Percentiles rank a stretch among this genome's conserved stretches.
Conservation (phyloP, 768 basidiomycete species). For the Tylopilus subfusipes region DNA sequence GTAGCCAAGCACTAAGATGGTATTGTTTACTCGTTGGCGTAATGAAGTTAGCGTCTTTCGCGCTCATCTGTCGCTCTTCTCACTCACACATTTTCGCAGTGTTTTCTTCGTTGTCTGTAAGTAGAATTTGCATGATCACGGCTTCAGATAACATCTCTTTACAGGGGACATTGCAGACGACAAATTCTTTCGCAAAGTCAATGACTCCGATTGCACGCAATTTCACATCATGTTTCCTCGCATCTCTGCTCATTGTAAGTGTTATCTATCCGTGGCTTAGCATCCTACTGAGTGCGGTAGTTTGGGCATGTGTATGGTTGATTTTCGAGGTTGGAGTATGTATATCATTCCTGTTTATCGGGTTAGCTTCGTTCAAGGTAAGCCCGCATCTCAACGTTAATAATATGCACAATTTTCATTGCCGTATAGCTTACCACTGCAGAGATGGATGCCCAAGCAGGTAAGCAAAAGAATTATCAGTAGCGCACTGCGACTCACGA, state of each 20-base stretch:
- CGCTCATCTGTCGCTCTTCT: conserved; percentile 10
- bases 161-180: conserved; percentile 94
- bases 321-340: conserved; percentile 72
- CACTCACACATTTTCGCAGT: conserved; percentile 36
- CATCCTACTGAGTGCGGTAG: conserved; percentile 35
- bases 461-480: conserved; percentile 39
- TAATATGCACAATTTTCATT: conserved; percentile 1
- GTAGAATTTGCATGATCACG: conserved; percentile 25
- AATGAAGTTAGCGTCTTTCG: conserved; percentile 61
- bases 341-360: conserved; percentile 74
- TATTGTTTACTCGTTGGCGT: conserved; percentile 80
- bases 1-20: conserved; percentile 77
- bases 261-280: neutral
- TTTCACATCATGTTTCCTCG: conserved; percentile 72
- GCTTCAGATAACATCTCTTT: neutral
- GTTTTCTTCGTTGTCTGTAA: conserved; percentile 84
- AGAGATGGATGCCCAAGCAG: conserved; percentile 60
- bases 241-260: conserved; percentile 65
- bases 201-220: conserved; percentile 91
- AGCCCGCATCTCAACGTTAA: conserved; percentile 2
- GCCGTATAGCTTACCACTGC: conserved; percentile 34
- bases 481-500: conserved; percentile 4
- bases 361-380: conserved; percentile 82
- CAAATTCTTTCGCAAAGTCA: conserved; percentile 90
- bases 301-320: conserved; percentile 87